Percentiles rank a stretch among this genome's conserved stretches.
Conservation (phyloP, 495 filamentous ascomycete genomes). For the Annulohypoxylon bovei region DNA sequence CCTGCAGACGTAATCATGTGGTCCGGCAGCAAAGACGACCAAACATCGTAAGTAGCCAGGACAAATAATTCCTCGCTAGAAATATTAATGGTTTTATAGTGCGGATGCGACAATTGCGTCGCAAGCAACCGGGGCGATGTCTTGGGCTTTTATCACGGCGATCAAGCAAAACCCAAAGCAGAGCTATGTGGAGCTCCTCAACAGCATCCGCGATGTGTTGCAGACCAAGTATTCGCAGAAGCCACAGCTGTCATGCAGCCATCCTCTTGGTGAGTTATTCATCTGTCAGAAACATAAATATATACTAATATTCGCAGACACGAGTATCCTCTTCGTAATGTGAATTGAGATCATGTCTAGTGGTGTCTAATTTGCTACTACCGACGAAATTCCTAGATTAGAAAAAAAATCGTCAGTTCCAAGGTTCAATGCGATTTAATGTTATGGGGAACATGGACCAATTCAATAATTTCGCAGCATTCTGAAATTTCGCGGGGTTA, state of each 20-base stretch:
- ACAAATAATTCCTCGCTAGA: slow-evolving; percentile 31
- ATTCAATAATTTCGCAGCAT: neutral
- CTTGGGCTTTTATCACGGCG: slow-evolving; percentile 90
- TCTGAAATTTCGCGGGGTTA: neutral
- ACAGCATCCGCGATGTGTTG: slow-evolving; percentile 91
- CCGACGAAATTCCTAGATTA: neutral
- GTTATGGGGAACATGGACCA: neutral
- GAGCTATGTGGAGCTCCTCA: slow-evolving; percentile 93
- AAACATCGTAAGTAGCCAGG: slow-evolving; percentile 77
- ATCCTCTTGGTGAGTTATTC: slow-evolving; percentile 80
- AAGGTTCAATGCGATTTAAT: neutral
- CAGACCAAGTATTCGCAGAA: slow-evolving; percentile 90
- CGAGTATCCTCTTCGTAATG: slow-evolving; percentile 60
- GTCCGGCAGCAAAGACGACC: slow-evolving; percentile 93
- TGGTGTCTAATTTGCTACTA: neutral
- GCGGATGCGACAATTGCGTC: slow-evolving; percentile 73
- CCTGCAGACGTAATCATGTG: slow-evolving; percentile 99
- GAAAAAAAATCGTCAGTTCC: neutral
- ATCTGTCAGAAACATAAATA: slow-evolving; percentile 20
- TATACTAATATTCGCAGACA: slow-evolving; percentile 48
- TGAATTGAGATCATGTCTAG: slow-evolving; percentile 26
- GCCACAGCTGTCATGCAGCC: slow-evolving; percentile 95
- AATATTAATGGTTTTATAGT: slow-evolving; percentile 45
- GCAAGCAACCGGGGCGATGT: slow-evolving; percentile 97
- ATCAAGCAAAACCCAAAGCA: slow-evolving; percentile 94